A percentile compares a stretch with the other conserved stretches of the same genome.
phyloP scores from a whole-genome alignment of 768 basidiomycete species.

The Chalciporus piperatus region DNA sequence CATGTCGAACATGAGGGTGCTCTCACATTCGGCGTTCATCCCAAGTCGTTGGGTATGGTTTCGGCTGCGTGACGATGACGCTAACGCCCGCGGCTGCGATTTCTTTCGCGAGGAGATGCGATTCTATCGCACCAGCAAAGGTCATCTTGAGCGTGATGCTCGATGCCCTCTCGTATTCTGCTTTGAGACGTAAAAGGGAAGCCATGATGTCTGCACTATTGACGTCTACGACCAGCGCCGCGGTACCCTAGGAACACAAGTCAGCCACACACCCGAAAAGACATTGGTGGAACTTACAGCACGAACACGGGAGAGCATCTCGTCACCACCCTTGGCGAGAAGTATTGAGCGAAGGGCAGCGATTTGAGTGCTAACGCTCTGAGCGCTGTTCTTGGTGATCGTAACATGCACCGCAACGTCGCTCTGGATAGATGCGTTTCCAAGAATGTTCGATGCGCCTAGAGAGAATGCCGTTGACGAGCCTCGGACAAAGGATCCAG shows the following conservation, averaged over 20 bases:
- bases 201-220: constrained; percentile 74
- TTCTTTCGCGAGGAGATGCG: constrained; percentile 64
- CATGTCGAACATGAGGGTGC: background rate
- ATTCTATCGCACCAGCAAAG: constrained; percentile 60
- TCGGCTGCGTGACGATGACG: constrained; percentile 62
- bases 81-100: constrained; percentile 65
- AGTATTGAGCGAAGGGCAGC: constrained; percentile 61
- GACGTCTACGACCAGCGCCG: constrained; percentile 67
- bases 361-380: constrained; percentile 67
- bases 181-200: constrained; percentile 62
- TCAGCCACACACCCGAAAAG: background rate
- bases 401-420: constrained; percentile 62
- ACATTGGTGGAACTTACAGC: constrained; percentile 4
- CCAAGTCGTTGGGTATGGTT: constrained; percentile 68
- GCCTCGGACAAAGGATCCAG: constrained; percentile 53
- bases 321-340: constrained; percentile 48
- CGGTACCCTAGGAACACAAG: constrained; percentile 42
- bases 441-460: constrained; percentile 34
- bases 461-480: constrained; percentile 62
- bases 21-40: constrained; percentile 60
- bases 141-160: constrained; percentile 60
- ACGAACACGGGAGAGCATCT: constrained; percentile 15
- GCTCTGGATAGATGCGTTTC: constrained; percentile 36
- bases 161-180: constrained; percentile 57
- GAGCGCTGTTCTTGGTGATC: constrained; percentile 38